Conservation (phyloP, 1,139 yeast species). For the Zygosaccharomyces sapae region DNA sequence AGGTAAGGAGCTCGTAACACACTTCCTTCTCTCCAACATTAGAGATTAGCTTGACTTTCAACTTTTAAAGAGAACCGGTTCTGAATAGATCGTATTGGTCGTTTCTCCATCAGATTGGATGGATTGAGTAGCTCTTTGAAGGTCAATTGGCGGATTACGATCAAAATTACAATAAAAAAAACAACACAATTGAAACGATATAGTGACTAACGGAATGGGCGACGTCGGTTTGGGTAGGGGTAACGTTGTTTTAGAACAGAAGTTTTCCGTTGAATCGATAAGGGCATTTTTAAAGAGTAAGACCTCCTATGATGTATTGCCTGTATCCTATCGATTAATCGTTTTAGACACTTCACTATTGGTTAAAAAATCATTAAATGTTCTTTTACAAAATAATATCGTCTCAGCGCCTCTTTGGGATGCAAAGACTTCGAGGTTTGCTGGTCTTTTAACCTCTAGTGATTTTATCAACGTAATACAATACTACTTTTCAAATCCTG, state of each 20-base stretch:
- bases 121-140: background rate
- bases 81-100: background rate
- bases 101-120: background rate
- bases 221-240: conserved; percentile 8
- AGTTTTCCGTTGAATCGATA: conserved; percentile 69
- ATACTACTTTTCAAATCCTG: conserved; percentile 87
- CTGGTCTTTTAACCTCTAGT: conserved; percentile 86
- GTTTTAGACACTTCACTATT: conserved; percentile 89
- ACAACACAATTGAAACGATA: background rate
- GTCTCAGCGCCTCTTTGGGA: conserved; percentile 98
- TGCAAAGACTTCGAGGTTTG: conserved; percentile 80
- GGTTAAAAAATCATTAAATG: conserved; percentile 87
- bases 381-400: conserved; percentile 85
- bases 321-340: conserved; percentile 88
- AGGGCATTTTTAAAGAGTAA: conserved; percentile 80
- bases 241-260: conserved; percentile 47
- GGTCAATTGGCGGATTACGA: background rate
- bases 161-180: background rate
- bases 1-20: conserved; percentile 2
- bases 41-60: background rate
- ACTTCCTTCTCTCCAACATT: background rate
- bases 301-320: conserved; percentile 93
- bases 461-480: conserved; percentile 95
- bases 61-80: background rate
- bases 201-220: conserved; percentile 5